phyloP scores from a whole-genome alignment of 768 basidiomycete species.

The Tricholoma flavovirens region DNA sequence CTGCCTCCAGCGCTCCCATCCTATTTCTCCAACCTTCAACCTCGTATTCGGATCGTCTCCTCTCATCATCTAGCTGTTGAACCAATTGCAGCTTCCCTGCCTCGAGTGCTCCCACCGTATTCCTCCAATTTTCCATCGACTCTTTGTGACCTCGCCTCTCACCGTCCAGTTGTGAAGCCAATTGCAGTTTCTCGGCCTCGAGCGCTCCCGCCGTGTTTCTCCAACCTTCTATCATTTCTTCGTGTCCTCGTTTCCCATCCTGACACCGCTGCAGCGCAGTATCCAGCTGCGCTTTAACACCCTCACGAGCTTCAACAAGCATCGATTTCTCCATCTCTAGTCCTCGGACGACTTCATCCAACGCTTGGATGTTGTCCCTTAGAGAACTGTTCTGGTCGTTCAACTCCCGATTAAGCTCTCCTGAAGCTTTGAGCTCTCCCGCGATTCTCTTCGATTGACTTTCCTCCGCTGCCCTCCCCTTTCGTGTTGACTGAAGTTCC shows the following conservation, averaged over 20 bases:
- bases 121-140: too few relatives aligned
- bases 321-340: neutral
- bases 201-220: neutral
- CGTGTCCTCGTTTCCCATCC: constrained; percentile 1
- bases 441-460: neutral
- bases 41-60: too few relatives aligned
- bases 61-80: too few relatives aligned
- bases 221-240: neutral
- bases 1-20: too few relatives aligned
- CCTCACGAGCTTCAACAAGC: neutral
- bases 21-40: too few relatives aligned
- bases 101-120: too few relatives aligned
- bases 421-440: neutral
- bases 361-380: neutral
- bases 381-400: neutral
- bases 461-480: neutral
- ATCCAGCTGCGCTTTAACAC: neutral
- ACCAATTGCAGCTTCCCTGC: too few relatives aligned
- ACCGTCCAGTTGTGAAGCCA: neutral
- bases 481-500: neutral
- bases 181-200: neutral
- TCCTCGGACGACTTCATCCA: neutral
- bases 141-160: neutral
- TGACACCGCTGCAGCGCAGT: neutral
- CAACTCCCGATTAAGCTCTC: neutral